These are phyloP conservation scores for Babesia microti DNA, from an alignment of 169 alveolate genomes.

Conservation along the genomic window DNA sequence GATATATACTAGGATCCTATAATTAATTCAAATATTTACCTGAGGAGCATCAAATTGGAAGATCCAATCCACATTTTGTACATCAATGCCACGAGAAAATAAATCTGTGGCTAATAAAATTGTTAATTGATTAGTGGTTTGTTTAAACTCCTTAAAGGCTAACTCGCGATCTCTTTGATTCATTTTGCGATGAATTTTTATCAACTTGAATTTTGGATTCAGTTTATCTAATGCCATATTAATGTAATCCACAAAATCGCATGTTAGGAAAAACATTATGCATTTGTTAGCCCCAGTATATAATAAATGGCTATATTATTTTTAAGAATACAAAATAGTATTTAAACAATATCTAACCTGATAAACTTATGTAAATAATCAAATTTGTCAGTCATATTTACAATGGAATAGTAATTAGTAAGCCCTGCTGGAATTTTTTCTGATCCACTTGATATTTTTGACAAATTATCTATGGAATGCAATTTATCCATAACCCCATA, in stretches of 20 bases:
- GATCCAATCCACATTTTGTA: conserved; percentile 84
- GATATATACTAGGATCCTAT: conserved; percentile 67
- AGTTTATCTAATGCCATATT: not conserved
- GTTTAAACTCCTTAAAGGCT: conserved; percentile 3
- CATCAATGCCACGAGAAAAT: conserved; percentile 88
- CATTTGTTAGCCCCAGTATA: conserved; percentile 28
- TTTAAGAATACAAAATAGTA: too few relatives aligned
- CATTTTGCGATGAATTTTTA: conserved; percentile 76
- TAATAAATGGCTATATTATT: conserved; percentile 5
- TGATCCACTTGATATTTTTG: too few relatives aligned
- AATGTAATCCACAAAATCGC: conserved; percentile 50
- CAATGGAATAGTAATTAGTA: conserved; percentile 23
- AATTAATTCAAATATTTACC: too few relatives aligned
- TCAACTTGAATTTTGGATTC: conserved; percentile 1
- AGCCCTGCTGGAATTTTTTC: conserved; percentile 28
- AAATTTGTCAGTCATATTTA: conserved; percentile 28
- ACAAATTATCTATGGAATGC: too few relatives aligned
- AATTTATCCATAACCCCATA: too few relatives aligned
- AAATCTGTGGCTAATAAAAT: conserved; percentile 85
- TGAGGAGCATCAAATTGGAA: conserved; percentile 91
- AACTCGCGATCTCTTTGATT: conserved; percentile 42
- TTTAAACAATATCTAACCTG: too few relatives aligned
- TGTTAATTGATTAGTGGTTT: not conserved
- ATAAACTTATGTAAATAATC: conserved; percentile 19
- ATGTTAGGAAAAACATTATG: conserved; percentile 53